phyloP scores from a whole-genome alignment of 2,329 filamentous ascomycete species.

The Monascus ruber region DNA sequence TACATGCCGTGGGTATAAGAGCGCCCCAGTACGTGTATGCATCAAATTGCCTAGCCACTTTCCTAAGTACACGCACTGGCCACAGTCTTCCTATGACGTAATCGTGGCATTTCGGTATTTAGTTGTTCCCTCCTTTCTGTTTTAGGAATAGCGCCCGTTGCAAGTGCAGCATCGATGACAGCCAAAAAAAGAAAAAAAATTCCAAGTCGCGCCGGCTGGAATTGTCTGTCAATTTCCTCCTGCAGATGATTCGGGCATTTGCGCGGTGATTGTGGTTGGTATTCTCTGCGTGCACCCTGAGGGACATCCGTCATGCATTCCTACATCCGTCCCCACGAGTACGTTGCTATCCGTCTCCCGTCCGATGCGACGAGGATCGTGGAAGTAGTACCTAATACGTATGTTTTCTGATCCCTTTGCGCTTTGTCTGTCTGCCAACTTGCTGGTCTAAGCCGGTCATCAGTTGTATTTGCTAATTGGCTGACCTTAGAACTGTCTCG shows the following conservation, averaged over 20 bases:
- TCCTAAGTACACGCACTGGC: not conserved
- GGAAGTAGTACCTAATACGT: slow-evolving; percentile 53
- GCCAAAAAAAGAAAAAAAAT: not conserved
- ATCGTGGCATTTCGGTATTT: not conserved
- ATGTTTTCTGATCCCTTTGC: slow-evolving; percentile 31
- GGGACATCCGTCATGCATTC: slow-evolving; percentile 23
- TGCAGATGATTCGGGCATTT: too few species aligned
- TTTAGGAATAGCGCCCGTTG: not conserved
- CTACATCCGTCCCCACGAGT: slow-evolving; percentile 25
- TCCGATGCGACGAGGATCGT: slow-evolving; percentile 48
- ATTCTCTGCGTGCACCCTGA: too few species aligned
- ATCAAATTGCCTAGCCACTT: not conserved
- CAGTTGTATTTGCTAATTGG: slow-evolving; percentile 12
- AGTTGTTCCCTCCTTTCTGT: not conserved
- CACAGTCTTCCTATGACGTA: not conserved
- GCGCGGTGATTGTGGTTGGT: too few species aligned
- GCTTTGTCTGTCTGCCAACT: slow-evolving; percentile 1
- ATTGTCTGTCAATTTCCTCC: too few species aligned
- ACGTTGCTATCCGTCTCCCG: slow-evolving; percentile 31
- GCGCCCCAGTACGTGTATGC: too few species aligned
- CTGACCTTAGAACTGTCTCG: slow-evolving; percentile 57
- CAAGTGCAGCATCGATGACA: not conserved
- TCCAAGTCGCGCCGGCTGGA: not conserved
- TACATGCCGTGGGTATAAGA: too few species aligned
- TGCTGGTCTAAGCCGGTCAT: slow-evolving; percentile 9